Evolutionary conservation across 495 filamentous ascomycete genomes (phyloP).

Genomic region (Terfezia boudieri): DNA sequence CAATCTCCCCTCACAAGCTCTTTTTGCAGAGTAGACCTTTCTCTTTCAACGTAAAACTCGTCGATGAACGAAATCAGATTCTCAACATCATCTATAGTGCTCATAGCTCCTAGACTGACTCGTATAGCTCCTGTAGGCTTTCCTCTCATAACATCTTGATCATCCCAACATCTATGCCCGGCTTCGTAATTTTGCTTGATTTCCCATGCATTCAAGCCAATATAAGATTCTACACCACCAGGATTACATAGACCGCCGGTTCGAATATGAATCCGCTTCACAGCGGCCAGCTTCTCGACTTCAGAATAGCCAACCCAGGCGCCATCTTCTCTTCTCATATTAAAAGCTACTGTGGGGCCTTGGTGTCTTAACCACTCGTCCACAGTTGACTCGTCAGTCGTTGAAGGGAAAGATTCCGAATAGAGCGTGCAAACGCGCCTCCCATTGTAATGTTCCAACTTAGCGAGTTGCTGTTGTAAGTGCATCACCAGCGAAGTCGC

Average conservation of each 20-base stretch:
- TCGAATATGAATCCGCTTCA: conserved; percentile 59
- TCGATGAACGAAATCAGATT: conserved; percentile 44
- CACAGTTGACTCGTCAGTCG: conserved; percentile 14
- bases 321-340: conserved; percentile 41
- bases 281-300: conserved; percentile 57
- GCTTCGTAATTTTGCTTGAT: conserved; percentile 59
- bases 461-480: conserved; percentile 35
- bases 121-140: conserved; percentile 76
- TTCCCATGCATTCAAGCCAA: conserved; percentile 52
- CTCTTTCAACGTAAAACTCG: conserved; percentile 51
- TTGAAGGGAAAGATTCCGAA: conserved; percentile 23
- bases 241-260: conserved; percentile 84
- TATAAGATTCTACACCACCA: conserved; percentile 48
- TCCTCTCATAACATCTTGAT: conserved; percentile 57
- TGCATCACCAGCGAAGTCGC: conserved; percentile 38
- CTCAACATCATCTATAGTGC: conserved; percentile 50
- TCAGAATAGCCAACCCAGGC: conserved; percentile 61
- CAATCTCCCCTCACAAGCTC: not conserved
- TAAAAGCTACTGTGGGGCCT: conserved; percentile 72
- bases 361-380: conserved; percentile 22
- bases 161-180: conserved; percentile 57
- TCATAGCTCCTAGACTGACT: conserved; percentile 74
- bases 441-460: conserved; percentile 45
- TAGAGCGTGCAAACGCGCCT: conserved; percentile 43
- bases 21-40: conserved; percentile 9